Evolutionary conservation across 805 yeast species (phyloP).

Genomic region (Ogataea methanolica): DNA sequence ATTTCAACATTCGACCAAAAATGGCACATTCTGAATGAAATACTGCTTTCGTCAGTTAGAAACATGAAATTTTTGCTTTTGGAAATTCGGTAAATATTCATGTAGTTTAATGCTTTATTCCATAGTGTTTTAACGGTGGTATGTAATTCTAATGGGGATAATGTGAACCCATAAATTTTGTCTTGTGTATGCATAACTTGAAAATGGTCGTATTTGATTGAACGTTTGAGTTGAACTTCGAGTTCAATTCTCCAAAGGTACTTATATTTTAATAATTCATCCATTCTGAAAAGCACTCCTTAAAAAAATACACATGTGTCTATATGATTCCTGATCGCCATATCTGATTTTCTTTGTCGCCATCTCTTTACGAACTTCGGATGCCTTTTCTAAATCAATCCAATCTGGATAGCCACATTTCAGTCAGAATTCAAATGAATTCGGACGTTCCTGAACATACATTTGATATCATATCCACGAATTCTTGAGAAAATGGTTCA

Average conservation of each 20-base stretch:
- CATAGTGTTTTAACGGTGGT: conserved; percentile 49
- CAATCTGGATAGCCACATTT: conserved; percentile 68
- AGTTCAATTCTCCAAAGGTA: conserved; percentile 64
- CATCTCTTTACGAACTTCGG: conserved; percentile 41
- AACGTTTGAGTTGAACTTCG: conserved; percentile 50
- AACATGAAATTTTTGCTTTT: conserved; percentile 43
- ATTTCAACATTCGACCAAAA: conserved; percentile 66
- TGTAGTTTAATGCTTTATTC: conserved; percentile 43
- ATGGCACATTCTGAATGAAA: conserved; percentile 50
- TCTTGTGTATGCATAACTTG: conserved; percentile 36
- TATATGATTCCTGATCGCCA: conserved; percentile 47
- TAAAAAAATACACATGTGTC: conserved; percentile 73
- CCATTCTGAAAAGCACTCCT: conserved; percentile 52
- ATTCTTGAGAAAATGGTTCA: conserved; percentile 52
- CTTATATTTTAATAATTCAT: conserved; percentile 40
- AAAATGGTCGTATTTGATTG: conserved; percentile 54
- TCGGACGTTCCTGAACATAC: conserved; percentile 52
- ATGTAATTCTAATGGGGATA: conserved; percentile 48
- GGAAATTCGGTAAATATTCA: conserved; percentile 39
- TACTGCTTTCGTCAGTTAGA: conserved; percentile 41
- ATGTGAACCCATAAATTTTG: conserved; percentile 46
- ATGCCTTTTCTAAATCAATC: conserved; percentile 53
- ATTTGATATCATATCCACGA: conserved; percentile 42
- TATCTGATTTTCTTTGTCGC: conserved; percentile 34
- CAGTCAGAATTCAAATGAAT: conserved; percentile 53